A percentile compares a stretch with the other conserved stretches of the same genome.
These are phyloP conservation scores for Asclepias syriaca DNA, from an alignment of 257 asterid genomes.

Conservation along the genomic window DNA sequence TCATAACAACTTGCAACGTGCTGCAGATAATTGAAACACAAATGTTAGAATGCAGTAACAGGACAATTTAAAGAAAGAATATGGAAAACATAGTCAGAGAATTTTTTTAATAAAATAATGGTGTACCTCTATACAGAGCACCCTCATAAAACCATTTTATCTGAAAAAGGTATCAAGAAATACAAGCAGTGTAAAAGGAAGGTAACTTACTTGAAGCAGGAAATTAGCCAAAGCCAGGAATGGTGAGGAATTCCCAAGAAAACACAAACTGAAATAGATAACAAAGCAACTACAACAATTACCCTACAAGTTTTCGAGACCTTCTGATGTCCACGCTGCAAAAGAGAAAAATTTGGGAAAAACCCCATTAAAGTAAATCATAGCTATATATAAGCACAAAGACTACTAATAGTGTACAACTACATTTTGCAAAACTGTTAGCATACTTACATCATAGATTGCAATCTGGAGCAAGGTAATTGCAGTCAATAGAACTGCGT, in stretches of 20 bases:
- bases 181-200: neutral
- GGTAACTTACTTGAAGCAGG: constrained; percentile 78
- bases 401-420: neutral
- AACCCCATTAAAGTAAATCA: neutral
- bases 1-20: constrained; percentile 79
- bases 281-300: constrained; percentile 56
- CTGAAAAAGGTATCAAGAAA: neutral
- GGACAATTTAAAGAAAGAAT: neutral
- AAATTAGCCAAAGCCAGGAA: constrained; percentile 86
- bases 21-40: constrained; percentile 33
- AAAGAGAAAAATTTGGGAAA: constrained; percentile 1
- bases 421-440: neutral
- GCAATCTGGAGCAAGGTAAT: constrained; percentile 69
- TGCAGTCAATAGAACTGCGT: constrained; percentile 75
- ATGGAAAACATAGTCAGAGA: neutral
- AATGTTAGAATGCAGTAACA: constrained; percentile 5
- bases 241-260: constrained; percentile 60
- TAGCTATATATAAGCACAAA: neutral
- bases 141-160: neutral
- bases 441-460: constrained; percentile 47
- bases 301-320: constrained; percentile 47
- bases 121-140: too few species aligned
- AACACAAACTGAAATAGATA: constrained; percentile 61
- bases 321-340: constrained; percentile 82
- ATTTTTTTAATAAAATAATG: too few species aligned